Base-by-base conservation (phyloP, 139 green algal genomes). In the Coelastrella sp. region DNA sequence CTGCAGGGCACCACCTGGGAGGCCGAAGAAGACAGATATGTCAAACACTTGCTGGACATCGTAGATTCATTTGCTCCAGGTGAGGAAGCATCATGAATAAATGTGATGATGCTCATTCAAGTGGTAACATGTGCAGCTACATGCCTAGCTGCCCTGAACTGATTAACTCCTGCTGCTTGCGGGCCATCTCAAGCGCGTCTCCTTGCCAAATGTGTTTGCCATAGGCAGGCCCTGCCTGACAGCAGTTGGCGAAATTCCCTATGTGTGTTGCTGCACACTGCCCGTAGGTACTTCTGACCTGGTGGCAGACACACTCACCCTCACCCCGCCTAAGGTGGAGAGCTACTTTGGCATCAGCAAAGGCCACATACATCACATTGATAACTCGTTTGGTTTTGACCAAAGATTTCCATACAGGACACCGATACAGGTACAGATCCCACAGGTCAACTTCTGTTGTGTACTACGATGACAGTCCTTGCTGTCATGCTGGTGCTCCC, bases 351-450 rank as follows among this genome's bases (percentile, higher is more conserved):
- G 94, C 17, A 96, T 96, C 82, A 90, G 8, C 10, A 68, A 79
- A 4, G 93, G 94, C 19, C 94, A 96, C 75, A 96, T 96, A 20
- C 94, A 96, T 83, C 94, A 96, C 87, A 82, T 96, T 6, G 92
- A 96, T 87, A 96, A 96, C 78, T 63, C 82, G 49, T 93, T 94
- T 63, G 92, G 90, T 0, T 95, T 95, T 78, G 81, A 90, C 76
- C 84, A 96, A 63, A 79, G 94, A 12, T 94, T 96, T 63, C 93
- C 94, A 5, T 94, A 94, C 85, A 92, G 86, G 78, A 89, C 85
- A 83, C 85, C 85, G 22, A 78, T 88, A 8, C 61, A 78, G 83
- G 83, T 88, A 12, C 35, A 49, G 35, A 49, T 49, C 35, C 35
- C 35, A 49, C 35, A 49, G 35, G 3, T 49, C 3, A 3, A 49